phyloP scores from a whole-genome alignment of 2,329 filamentous ascomycete species.

The Fusarium equiseti region DNA sequence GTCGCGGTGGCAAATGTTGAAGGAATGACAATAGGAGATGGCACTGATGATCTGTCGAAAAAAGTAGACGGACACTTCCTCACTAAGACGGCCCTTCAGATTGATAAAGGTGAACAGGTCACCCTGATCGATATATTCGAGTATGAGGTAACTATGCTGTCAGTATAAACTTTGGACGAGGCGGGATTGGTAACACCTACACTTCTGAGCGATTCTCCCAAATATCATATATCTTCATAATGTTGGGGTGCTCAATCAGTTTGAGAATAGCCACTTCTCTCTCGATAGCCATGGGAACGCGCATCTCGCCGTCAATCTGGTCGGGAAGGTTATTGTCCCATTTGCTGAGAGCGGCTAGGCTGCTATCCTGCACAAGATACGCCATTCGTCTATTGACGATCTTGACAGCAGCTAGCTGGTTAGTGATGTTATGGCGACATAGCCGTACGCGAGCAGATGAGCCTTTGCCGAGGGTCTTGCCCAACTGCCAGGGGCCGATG shows the following conservation, averaged over 20 bases:
- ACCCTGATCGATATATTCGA: conserved; percentile 85
- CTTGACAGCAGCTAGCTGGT: conserved; percentile 90
- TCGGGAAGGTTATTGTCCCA: conserved; percentile 71
- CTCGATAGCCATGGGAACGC: conserved; percentile 89
- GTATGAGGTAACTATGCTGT: conserved; percentile 82
- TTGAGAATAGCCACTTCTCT: conserved; percentile 98
- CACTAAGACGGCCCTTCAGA: conserved; percentile 76
- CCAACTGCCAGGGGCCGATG: conserved; percentile 94
- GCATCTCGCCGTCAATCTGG: conserved; percentile 70
- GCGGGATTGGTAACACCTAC: conserved; percentile 60
- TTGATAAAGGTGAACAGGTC: conserved; percentile 92
- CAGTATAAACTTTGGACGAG: conserved; percentile 1
- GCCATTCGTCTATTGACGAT: conserved; percentile 90
- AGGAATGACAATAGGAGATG: conserved; percentile 90
- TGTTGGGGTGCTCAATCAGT: conserved; percentile 92
- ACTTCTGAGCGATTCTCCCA: conserved; percentile 98
- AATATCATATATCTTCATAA: conserved; percentile 94
- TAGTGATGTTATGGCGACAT: conserved; percentile 82
- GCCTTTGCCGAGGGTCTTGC: conserved; percentile 88
- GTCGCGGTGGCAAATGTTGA: conserved; percentile 96
- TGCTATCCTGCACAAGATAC: conserved; percentile 84
- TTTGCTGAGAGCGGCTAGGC: conserved; percentile 83
- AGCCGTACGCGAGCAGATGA: conserved; percentile 89
- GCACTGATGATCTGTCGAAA: conserved; percentile 95
- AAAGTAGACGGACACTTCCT: conserved; percentile 84